These are phyloP conservation scores for Arctostaphylos glauca DNA, from an alignment of 148 eudicot species.

Conservation along the genomic window DNA sequence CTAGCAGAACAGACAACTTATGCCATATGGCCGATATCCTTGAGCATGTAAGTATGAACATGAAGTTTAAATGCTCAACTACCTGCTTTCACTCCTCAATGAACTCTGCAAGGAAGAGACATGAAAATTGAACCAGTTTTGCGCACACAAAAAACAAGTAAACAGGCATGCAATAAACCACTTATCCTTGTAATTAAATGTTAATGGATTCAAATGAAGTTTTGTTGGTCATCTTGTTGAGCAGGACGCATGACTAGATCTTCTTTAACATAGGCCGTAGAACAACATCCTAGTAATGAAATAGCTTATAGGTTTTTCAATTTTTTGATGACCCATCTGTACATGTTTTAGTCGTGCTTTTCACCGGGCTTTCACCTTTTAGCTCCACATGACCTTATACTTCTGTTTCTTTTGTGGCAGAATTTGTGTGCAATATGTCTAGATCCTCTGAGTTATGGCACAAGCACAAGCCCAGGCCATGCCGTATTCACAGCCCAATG, in stretches of 20 bases:
- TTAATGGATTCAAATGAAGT: not conserved
- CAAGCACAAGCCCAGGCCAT: conserved; percentile 57
- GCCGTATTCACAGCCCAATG: conserved; percentile 89
- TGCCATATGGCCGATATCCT: not conserved
- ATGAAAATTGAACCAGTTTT: not conserved
- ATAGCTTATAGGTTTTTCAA: not conserved
- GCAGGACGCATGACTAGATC: not conserved
- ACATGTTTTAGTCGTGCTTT: not conserved
- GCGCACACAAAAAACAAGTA: not conserved
- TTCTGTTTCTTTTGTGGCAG: conserved; percentile 35
- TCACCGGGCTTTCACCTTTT: not conserved
- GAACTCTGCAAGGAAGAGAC: not conserved
- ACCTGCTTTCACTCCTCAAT: not conserved
- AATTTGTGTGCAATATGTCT: conserved; percentile 74
- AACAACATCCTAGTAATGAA: not conserved
- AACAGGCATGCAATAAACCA: not conserved
- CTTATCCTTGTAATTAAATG: not conserved
- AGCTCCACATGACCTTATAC: conserved; percentile 8
- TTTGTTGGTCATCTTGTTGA: not conserved
- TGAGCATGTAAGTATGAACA: not conserved
- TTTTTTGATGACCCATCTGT: not conserved
- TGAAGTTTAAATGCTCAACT: not conserved
- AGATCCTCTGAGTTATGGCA: conserved; percentile 55
- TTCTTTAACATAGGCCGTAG: not conserved
- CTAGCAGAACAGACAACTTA: not conserved